phyloP scores from a whole-genome alignment of 2,329 filamentous ascomycete species.

The Pyrenophora graminea region DNA sequence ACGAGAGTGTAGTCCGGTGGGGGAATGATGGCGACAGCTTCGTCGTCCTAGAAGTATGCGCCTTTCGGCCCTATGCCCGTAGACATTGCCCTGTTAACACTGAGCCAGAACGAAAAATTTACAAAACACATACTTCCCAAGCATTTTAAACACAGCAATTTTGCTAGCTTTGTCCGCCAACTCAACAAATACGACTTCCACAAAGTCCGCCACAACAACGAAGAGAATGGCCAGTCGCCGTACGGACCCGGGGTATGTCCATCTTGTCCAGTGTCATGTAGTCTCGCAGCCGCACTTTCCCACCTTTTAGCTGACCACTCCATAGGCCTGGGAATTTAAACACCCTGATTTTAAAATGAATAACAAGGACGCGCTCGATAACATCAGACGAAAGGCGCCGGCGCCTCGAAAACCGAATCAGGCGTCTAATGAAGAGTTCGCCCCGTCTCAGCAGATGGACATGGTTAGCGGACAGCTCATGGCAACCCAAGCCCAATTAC shows the following conservation, averaged over 20 bases:
- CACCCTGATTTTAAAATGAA: constrained; percentile 95
- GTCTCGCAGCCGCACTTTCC: background rate
- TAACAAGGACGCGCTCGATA: constrained; percentile 94
- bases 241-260: constrained; percentile 74
- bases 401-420: constrained; percentile 74
- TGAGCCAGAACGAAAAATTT: constrained; percentile 87
- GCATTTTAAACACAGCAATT: constrained; percentile 99
- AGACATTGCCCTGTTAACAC: constrained; percentile 17
- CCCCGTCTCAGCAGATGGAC: constrained; percentile 84
- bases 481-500: constrained; percentile 90
- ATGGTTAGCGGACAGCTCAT: constrained; percentile 85
- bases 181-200: constrained; percentile 98
- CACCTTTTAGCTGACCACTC: constrained; percentile 17
- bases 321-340: constrained; percentile 90
- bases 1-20: constrained; percentile 93
- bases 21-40: constrained; percentile 94
- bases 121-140: constrained; percentile 96
- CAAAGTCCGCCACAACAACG: constrained; percentile 90
- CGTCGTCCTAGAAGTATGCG: constrained; percentile 86
- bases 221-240: constrained; percentile 79
- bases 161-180: constrained; percentile 93
- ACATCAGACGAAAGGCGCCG: constrained; percentile 93
- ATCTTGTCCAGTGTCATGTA: background rate
- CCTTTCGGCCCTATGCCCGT: constrained; percentile 4
- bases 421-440: constrained; percentile 65